Base-by-base conservation (phyloP, 306 rosid genomes). In the Parietaria judaica region DNA sequence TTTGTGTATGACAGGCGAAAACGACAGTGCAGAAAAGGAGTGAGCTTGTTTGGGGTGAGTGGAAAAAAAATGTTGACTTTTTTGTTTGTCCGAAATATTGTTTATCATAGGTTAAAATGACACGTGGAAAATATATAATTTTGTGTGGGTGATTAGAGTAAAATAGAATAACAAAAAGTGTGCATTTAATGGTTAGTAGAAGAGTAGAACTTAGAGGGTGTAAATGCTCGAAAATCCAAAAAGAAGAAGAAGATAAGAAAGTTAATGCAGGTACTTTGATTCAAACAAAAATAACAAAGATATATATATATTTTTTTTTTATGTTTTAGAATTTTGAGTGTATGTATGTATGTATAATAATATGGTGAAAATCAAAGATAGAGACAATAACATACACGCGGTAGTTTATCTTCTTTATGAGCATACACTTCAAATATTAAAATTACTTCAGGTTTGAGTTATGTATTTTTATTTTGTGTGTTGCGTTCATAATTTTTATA, bases 11-110 rank as follows among this genome's bases (percentile, higher is more conserved):
- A 23, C 11, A 6, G 7, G 15, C 11, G 43, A 55, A 55, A 55
- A 55, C 43, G 60, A 55, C 60, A 23, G 60, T 55, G n/a, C 34
- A 31, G 6, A 34, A 12, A 55, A 31, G 17, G 35, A 17, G 58
- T 3, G 14, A 11, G 17, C 15, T 44, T 31, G 80, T 82, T 76
- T 66, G 63, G 63, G 64, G 54, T 51, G 49, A 49, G 58, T 13
- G 56, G 5, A 51, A 41, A 44, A 15, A 15, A 55, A 17, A 55
- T 11, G 14, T 5, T 5, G 4, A 10, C 53, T 49, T 49, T 56
- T 34, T 56, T 56, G 1, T 34, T 15, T 15, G 6, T 41, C 3
- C 3, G 45, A 41, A 5, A 5, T 41, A 41, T 41, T 41, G 9
- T 41, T 41, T 1, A 57, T 45, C 31, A 23, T 23, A 23, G 31